Evolutionary conservation across 768 basidiomycete genomes (phyloP), one percentile per base, ranked within the genome.

Genomic region (Psilocybe cubensis): DNA sequence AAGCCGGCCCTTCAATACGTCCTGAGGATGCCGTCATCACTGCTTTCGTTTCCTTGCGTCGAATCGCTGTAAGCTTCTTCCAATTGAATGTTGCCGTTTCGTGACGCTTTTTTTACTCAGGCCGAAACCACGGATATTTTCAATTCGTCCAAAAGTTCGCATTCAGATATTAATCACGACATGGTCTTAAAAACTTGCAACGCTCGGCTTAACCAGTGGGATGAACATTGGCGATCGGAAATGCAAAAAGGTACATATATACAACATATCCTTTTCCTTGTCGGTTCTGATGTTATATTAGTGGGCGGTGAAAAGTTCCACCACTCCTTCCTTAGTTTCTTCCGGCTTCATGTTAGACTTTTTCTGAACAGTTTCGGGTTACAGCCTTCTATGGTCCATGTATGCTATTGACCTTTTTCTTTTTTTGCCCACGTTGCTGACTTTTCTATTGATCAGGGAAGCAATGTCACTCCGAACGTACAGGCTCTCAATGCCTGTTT

Each of bases 331-430:
- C 79, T 94, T 20, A 84, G 72, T 63, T 83, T 90, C 65, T 94
- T 93, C 78, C 82, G 89, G 47, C 76, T 91, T 28, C 83, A 94
- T 68, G 88, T 91, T 49, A 80, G 88, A 58, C 78, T 94, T 48
- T 94, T 93, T 74, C 72, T 94, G 68, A 94, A 94, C 70, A 91
- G 89, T 61, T 90, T 92, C 69, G 92, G 89, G 24, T 84, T 92
- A 46, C 86, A 89, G 63, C 79, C 82, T 18, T 80, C 83, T 31
- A 78, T 87, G 71, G 69, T 76, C 52, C 79, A 84, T 51, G 88
- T 83, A 64, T 65, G 83, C 75, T 43, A 23, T 4, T 14, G 12
- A 11, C 35, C 8, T 38, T n/a, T n/a, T 38, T n/a, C n/a, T 52
- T 43, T 18, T 5, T 14, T 31, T 43, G 40, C 38, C 44, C 35